phyloP scores from a whole-genome alignment of 2,329 filamentous ascomycete species.

The Fusarium pseudonygamai region DNA sequence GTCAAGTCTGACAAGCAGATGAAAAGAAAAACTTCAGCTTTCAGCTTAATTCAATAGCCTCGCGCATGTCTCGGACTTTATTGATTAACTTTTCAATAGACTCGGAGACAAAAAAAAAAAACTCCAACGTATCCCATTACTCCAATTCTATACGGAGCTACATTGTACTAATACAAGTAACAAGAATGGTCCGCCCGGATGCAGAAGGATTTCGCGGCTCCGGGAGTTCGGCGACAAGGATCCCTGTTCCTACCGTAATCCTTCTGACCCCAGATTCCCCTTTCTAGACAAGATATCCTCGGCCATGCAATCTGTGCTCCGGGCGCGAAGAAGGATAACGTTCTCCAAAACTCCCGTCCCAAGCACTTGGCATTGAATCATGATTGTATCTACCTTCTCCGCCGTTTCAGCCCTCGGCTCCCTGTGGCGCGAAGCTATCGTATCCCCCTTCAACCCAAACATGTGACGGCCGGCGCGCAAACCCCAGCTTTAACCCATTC shows the following conservation, averaged over 20 bases:
- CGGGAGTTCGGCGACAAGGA: background rate
- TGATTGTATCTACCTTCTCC: background rate
- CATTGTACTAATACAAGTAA: background rate
- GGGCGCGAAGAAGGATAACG: background rate
- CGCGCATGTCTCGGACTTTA: background rate
- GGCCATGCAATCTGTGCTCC: conserved; percentile 14
- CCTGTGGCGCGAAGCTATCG: conserved; percentile 22
- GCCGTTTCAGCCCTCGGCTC: conserved; percentile 9
- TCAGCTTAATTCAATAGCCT: background rate
- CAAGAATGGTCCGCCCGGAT: background rate
- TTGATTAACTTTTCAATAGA: conserved; percentile 17
- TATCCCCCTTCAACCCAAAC: background rate
- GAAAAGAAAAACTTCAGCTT: background rate
- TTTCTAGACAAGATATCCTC: conserved; percentile 15
- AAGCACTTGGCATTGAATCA: background rate
- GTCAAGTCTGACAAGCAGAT: background rate
- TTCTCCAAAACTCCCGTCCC: background rate
- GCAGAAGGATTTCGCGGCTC: conserved; percentile 14
- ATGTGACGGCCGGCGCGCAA: background rate
- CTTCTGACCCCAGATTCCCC: conserved; percentile 29
- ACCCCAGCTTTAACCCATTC: background rate
- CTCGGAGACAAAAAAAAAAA: background rate
- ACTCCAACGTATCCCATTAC: conserved; percentile 1
- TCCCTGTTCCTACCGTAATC: conserved; percentile 1
- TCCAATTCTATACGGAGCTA: background rate